Percentiles rank a stretch among this genome's conserved stretches.
Conservation (phyloP, 352 stramenopile genomes). For the Phytophthora sojae region DNA sequence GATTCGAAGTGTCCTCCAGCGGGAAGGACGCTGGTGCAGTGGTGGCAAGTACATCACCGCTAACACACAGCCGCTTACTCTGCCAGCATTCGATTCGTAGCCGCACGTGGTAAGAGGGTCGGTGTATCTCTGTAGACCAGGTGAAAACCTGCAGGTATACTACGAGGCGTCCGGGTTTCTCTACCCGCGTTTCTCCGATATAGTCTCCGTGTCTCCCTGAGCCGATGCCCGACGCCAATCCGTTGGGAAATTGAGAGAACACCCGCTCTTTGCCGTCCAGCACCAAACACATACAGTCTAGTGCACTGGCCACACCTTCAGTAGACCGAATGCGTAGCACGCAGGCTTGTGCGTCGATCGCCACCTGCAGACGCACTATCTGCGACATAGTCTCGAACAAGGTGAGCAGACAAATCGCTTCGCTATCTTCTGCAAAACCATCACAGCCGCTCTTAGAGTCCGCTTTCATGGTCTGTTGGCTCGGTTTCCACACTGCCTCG, state of each 20-base stretch:
- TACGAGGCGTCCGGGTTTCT: not conserved
- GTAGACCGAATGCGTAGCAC: not conserved
- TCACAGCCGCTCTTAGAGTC: not conserved
- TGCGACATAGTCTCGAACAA: not conserved
- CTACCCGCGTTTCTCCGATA: not conserved
- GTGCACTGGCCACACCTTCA: not conserved
- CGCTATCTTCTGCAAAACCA: not conserved
- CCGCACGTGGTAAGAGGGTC: not conserved
- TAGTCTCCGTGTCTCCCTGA: not conserved
- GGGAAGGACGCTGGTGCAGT: not conserved
- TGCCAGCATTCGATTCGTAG: not conserved
- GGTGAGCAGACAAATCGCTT: not conserved
- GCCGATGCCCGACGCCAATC: not conserved
- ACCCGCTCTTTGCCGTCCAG: not conserved
- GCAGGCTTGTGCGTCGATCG: not conserved
- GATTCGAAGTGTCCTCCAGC: not conserved
- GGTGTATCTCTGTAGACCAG: not conserved
- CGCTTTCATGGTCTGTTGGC: not conserved
- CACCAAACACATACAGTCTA: not conserved
- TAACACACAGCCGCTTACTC: not conserved
- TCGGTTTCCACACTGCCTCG: conserved; percentile 44
- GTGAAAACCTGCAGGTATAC: conserved; percentile 1
- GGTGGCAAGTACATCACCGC: not conserved
- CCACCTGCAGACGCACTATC: not conserved
- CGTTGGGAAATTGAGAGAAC: conserved; percentile 2